phyloP scores from a whole-genome alignment of 2,329 filamentous ascomycete species.

The Conoideocrella luteorostrata region DNA sequence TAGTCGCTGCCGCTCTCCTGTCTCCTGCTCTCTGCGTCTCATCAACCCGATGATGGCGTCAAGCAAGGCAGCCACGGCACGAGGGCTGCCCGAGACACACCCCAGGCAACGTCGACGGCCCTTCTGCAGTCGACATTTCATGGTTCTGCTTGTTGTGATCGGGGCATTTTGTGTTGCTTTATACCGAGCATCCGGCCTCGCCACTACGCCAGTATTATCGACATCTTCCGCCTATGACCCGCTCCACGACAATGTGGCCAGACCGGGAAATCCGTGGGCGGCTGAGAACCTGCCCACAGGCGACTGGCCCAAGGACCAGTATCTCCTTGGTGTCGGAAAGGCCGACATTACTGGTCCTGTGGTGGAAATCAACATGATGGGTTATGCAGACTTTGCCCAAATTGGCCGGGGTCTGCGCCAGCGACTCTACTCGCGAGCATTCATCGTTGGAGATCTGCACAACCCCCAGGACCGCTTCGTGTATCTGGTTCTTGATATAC shows the following conservation, averaged over 20 bases:
- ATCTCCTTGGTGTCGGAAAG: slow-evolving; percentile 46
- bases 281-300: slow-evolving; percentile 9
- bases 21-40: background rate
- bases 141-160: slow-evolving; percentile 11
- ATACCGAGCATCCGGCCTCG: slow-evolving; percentile 12
- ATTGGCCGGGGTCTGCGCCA: slow-evolving; percentile 79
- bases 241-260: slow-evolving; percentile 5
- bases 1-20: background rate
- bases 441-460: slow-evolving; percentile 68
- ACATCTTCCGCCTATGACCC: slow-evolving; percentile 8
- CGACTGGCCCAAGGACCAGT: slow-evolving; percentile 20
- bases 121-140: slow-evolving; percentile 8
- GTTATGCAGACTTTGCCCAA: slow-evolving; percentile 75
- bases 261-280: slow-evolving; percentile 11
- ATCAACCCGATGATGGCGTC: slow-evolving; percentile 9
- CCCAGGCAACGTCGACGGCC: background rate
- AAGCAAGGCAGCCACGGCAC: background rate
- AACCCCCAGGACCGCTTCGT: slow-evolving; percentile 66
- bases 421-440: slow-evolving; percentile 77
- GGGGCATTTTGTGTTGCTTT: slow-evolving; percentile 11
- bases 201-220: slow-evolving; percentile 12
- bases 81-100: background rate
- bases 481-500: slow-evolving; percentile 81
- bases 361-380: slow-evolving; percentile 85
- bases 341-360: slow-evolving; percentile 62